Base-by-base conservation (phyloP, 306 rosid species). In the Malus fusca region DNA sequence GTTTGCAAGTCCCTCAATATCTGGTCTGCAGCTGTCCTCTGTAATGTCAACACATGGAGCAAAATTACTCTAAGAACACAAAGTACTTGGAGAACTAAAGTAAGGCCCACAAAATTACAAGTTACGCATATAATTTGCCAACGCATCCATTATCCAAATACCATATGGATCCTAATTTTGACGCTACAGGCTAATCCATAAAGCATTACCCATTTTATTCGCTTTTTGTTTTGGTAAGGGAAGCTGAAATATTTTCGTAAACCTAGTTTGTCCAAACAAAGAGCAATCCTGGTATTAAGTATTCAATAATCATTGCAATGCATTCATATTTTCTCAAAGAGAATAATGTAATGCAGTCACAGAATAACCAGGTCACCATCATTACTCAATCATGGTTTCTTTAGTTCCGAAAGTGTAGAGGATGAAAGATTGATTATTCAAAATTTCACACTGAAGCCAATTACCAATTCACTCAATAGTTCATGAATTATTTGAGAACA, bases 21-120 rank as follows among this genome's bases (percentile, higher is more conserved):
- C 66, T 87, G 93, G 82, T 96, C 99, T 13, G 99, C 99, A 33
- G 99, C 97, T 69, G 85, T 84, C 82, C 99, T 89, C 99, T 96
- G 93, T 75, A 76, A 46, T 40, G 66, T 33, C 58, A 28, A 51
- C 26, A 75, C 6, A 69, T 48, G 22, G 3, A 15, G 28, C 8
- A 26, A 4, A 30, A 12, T 43, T 66, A 46, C 3, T 60, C 46
- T 52, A 23, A 44, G 80, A 66, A 33, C 11, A 52, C 43, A 30
- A 7, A n/a, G 3, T 33, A 69, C 53, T 69, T n/a, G 28, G 15
- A n/a, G 17, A 69, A 52, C 37, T 26, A 52, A 18, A 70, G 21
- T 33, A 52, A 5, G 17, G 72, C 22, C 6, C 62, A 31, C 22
- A 72, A 72, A 33, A 61, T 8, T 22, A 35, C 37, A 58, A 56